Evolutionary conservation across 495 filamentous ascomycete genomes (phyloP), one percentile per base, ranked within the genome.

Genomic region (Jackrogersella minutella): DNA sequence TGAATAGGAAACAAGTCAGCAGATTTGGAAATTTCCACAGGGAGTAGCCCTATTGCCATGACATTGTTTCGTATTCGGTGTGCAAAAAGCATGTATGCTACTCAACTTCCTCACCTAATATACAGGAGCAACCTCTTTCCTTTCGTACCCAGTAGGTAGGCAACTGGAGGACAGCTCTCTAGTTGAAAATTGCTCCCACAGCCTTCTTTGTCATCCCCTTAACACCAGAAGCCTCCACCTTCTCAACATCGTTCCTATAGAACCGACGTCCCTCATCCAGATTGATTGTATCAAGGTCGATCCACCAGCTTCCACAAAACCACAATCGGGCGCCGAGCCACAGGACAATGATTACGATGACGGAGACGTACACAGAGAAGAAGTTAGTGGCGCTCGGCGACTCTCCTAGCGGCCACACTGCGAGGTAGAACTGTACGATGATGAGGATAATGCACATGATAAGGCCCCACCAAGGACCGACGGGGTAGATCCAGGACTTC

Each of bases 351-450:
- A 87, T 79, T 33, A 88, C 64, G 10, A 80, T 80, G 10, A 75
- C 75, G 1, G 87, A 85, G 19, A 89, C 81, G 62, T 88, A 88
- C 52, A 73, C 74, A 40, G 82, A 58, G 73, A 90, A 90, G 81
- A 90, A 90, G 21, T 24, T 65, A 65, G 81, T 47, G 1, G 80
- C 81, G 34, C 77, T 70, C 26, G 81, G 69, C 5, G 68, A 21
- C 0, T 63, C 57, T 0, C 85, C 88, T 17, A 91, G 78, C 0
- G 91, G 91, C 49, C 86, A 77, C 8, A 77, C 68, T 0, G 77
- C 58, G 19, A 76, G 66, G 62, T 79, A 80, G 66, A 80, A 79
- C 60, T 81, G 72, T 13, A 87, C 88, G 11, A 85, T 73, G 10
- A 91, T 77, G 50, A 81, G 81, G 28, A 90, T 71, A 43, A 83